Percentiles rank a stretch among this genome's conserved stretches.
phyloP scores from a whole-genome alignment of 2,329 filamentous ascomycete species.

The Colletotrichum sublineola region DNA sequence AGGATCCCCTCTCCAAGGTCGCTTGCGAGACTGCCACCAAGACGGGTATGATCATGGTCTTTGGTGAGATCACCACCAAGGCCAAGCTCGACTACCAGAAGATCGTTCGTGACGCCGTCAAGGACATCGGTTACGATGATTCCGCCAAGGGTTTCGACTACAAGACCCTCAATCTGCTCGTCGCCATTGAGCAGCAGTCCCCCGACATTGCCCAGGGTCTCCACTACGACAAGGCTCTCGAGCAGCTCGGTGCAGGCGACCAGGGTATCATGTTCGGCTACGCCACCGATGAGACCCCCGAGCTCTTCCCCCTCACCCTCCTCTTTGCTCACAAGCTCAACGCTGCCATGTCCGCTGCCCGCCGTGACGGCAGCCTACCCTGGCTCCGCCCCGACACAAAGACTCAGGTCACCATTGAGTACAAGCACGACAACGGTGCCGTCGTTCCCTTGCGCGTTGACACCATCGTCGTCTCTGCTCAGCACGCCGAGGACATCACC shows the following conservation, averaged over 20 bases:
- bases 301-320: constrained; percentile 94
- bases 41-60: constrained; percentile 99
- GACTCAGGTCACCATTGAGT: constrained; percentile 99
- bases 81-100: constrained; percentile 97
- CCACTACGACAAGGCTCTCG: constrained; percentile 96
- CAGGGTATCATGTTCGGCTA: constrained; percentile 99
- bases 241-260: constrained; percentile 98
- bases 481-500: constrained; percentile 89
- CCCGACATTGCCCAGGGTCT: constrained; percentile 99
- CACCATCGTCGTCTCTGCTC: constrained; percentile 96
- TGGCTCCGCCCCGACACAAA: constrained; percentile 99
- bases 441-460: constrained; percentile 93
- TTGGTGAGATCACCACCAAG: constrained; percentile 98
- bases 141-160: constrained; percentile 99
- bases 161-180: constrained; percentile 99
- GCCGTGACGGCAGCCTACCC: constrained; percentile 86
- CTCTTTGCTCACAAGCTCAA: constrained; percentile 98
- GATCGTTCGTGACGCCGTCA: constrained; percentile 92
- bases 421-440: constrained; percentile 94
- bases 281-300: constrained; percentile 98
- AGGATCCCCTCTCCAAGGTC: constrained; percentile 98
- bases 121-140: constrained; percentile 98
- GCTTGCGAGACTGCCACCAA: constrained; percentile 99
- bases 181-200: constrained; percentile 99
- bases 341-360: constrained; percentile 90